Conservation (phyloP, 257 asterid species). For the Capsicum baccatum region DNA sequence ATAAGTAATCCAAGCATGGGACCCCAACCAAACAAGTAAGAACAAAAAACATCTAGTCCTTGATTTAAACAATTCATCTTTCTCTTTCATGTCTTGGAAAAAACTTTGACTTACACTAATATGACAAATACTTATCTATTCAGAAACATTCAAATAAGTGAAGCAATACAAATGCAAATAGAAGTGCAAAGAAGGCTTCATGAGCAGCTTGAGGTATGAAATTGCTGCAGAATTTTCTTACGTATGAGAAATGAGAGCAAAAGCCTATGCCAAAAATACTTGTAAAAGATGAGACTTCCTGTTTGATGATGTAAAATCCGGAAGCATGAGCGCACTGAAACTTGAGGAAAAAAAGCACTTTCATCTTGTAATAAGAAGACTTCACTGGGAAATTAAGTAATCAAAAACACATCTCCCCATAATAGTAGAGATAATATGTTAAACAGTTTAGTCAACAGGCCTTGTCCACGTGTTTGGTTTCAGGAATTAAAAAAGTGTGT, state of each 20-base stretch:
- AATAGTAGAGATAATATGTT: background rate
- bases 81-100: background rate
- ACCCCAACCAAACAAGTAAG: constrained; percentile 71
- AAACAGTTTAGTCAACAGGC: constrained; percentile 9
- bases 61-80: constrained; percentile 1
- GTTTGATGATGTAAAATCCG: background rate
- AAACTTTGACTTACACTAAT: background rate
- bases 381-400: constrained; percentile 14
- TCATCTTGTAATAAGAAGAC: background rate
- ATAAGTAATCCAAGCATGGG: constrained; percentile 52
- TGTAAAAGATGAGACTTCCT: background rate
- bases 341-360: background rate
- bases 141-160: constrained; percentile 76
- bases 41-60: constrained; percentile 20
- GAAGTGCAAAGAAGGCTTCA: constrained; percentile 84
- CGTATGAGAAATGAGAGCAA: constrained; percentile 16
- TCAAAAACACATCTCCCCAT: background rate
- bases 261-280: constrained; percentile 14
- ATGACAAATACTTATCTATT: constrained; percentile 26
- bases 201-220: constrained; percentile 86
- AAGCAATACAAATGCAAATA: constrained; percentile 86
- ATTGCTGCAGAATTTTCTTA: background rate
- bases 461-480: background rate
- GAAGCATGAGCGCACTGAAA: background rate
- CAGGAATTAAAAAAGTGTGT: background rate